Conservation (phyloP, 768 basidiomycete species). For the Mycena epipterygia region DNA sequence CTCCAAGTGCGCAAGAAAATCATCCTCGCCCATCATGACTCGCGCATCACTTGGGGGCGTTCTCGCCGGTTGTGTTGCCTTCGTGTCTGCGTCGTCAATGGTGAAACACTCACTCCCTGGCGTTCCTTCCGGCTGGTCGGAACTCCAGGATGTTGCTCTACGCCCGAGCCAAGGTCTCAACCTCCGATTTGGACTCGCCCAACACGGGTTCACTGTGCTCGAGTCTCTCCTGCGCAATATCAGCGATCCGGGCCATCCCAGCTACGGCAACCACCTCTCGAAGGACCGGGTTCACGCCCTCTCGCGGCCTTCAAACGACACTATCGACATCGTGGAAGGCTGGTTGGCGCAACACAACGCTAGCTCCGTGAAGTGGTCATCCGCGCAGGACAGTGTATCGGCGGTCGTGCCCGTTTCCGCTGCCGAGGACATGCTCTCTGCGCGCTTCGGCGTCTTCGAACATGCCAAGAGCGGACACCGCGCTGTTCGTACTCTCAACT, state of each 20-base stretch:
- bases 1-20: no score
- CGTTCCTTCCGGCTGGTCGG: conserved; percentile 29
- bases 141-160: conserved; percentile 2
- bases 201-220: conserved; percentile 45
- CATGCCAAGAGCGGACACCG: conserved; percentile 49
- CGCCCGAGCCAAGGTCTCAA: conserved; percentile 34
- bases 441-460: conserved; percentile 52
- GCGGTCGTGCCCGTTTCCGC: conserved; percentile 54
- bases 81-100: not conserved
- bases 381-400: conserved; percentile 63
- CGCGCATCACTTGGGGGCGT: not conserved
- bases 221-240: conserved; percentile 50
- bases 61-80: not conserved
- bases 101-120: conserved; percentile 29
- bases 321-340: conserved; percentile 33
- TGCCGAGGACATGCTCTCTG: conserved; percentile 64
- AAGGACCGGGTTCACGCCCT: conserved; percentile 59
- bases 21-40: conserved; percentile 2
- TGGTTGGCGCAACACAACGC: conserved; percentile 28
- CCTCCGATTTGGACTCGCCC: conserved; percentile 55
- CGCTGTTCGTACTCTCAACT: conserved; percentile 52
- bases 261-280: conserved; percentile 53
- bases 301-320: conserved; percentile 55
- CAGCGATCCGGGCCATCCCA: conserved; percentile 48
- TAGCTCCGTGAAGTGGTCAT: conserved; percentile 52